A percentile compares a stretch with the other conserved stretches of the same genome.
phyloP scores from a whole-genome alignment of 768 basidiomycete genomes.

The Cyathus striatus region DNA sequence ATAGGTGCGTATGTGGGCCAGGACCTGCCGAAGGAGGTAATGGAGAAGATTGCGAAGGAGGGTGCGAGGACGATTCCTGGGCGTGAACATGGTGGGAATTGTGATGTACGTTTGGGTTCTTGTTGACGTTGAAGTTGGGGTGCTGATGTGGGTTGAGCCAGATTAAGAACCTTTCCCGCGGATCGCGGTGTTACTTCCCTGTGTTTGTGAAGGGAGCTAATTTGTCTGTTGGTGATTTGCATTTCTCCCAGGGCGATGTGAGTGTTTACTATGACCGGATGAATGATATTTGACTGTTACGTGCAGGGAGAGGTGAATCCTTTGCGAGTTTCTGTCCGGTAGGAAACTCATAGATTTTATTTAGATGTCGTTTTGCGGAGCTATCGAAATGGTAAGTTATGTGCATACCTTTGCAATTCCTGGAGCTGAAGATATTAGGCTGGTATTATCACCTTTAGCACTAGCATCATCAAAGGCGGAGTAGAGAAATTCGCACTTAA shows the following conservation, averaged over 20 bases:
- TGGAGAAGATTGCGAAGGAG: slow-evolving; percentile 52
- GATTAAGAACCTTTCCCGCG: slow-evolving; percentile 60
- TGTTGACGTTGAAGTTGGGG: background rate
- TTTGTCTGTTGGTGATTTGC: slow-evolving; percentile 72
- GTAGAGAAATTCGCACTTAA: slow-evolving; percentile 69
- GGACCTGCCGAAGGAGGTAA: slow-evolving; percentile 41
- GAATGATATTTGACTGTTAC: no score
- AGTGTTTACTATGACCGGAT: no score
- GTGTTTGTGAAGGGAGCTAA: slow-evolving; percentile 76
- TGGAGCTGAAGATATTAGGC: slow-evolving; percentile 34
- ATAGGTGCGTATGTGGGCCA: slow-evolving; percentile 68
- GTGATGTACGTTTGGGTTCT: slow-evolving; percentile 42
- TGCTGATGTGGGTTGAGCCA: slow-evolving; percentile 15
- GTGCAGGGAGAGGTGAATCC: no score
- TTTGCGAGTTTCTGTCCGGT: no score
- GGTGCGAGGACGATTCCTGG: slow-evolving; percentile 75
- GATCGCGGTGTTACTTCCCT: slow-evolving; percentile 71
- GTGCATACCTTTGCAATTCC: background rate
- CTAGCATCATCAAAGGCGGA: slow-evolving; percentile 70
- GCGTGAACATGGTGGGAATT: slow-evolving; percentile 78
- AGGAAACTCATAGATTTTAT: no score
- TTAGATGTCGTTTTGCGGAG: slow-evolving; percentile 70
- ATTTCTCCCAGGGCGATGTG: slow-evolving; percentile 77
- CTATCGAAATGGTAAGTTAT: slow-evolving; percentile 62
- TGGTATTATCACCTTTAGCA: slow-evolving; percentile 67